A percentile compares a stretch with the other conserved stretches of the same genome.
Evolutionary conservation across 805 yeast species (phyloP).

Genomic region (Lachancea lanzarotensis): DNA sequence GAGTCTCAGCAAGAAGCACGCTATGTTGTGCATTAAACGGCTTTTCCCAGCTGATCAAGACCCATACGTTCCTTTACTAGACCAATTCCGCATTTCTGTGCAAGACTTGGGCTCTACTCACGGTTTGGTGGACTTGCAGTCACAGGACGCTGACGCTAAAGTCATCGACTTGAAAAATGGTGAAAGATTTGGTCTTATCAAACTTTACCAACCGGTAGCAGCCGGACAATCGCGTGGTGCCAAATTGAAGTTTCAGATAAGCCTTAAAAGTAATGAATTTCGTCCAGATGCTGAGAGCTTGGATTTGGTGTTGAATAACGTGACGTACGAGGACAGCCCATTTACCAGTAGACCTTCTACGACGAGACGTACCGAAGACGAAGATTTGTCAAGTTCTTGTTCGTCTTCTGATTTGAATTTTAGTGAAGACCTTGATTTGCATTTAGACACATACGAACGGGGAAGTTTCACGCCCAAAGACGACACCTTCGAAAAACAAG

Average conservation of each 20-base stretch:
- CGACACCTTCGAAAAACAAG: not conserved
- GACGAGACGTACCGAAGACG: conserved; percentile 2
- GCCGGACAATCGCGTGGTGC: conserved; percentile 19
- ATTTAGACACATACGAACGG: conserved; percentile 1
- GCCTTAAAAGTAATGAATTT: conserved; percentile 6
- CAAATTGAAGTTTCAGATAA: conserved; percentile 19
- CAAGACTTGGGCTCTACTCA: conserved; percentile 19
- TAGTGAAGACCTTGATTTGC: conserved; percentile 11
- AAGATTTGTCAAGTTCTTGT: conserved; percentile 7
- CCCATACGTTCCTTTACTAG: conserved; percentile 9
- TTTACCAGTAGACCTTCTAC: conserved; percentile 12
- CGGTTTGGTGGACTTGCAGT: conserved; percentile 23
- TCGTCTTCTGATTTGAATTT: conserved; percentile 14
- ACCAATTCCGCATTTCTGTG: conserved; percentile 21
- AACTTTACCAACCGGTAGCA: conserved; percentile 12
- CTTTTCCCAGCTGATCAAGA: conserved; percentile 10
- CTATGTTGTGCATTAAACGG: conserved; percentile 18
- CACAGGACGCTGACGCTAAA: conserved; percentile 13
- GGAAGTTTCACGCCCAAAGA: not conserved
- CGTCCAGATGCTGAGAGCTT: conserved; percentile 9
- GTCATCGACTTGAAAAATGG: conserved; percentile 25
- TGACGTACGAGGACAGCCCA: conserved; percentile 16
- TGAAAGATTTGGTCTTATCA: conserved; percentile 21
- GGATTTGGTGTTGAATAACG: conserved; percentile 16
- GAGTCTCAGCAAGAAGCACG: conserved; percentile 22